Evolutionary conservation across 768 basidiomycete genomes (phyloP), one percentile per base, ranked within the genome.

Genomic region (Amyloporia xantha): DNA sequence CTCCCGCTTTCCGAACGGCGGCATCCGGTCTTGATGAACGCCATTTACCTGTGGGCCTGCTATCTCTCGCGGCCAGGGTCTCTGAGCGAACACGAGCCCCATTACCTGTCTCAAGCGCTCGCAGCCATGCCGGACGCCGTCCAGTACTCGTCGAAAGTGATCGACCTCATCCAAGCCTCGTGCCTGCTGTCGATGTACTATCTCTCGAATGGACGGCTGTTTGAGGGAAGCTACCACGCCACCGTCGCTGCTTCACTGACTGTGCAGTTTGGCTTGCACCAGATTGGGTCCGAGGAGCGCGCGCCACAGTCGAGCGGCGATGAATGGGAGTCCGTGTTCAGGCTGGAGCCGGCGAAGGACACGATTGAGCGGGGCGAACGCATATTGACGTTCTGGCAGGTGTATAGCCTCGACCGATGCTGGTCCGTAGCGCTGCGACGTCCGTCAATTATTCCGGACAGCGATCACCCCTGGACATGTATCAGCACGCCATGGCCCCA

Each of bases 41-140:
- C 86, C 52, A 82, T 90, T 59, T 91, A 82, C 61, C 77, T 90
- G 5, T 89, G 87, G 83, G 83, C 86, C 1, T 90, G 86, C 63
- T 86, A 84, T 60, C 74, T 90, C 35, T 86, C 88, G 9, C 75
- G 84, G 19, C 81, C 86, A 5, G 82, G 79, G 33, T 74, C 79
- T 4, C 70, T 90, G 11, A 78, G 77, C 56, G 78, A 81, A 44
- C 82, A 88, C 59, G 86, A 91, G 65, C 73, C 78, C 13, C 77
- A 81, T 53, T 91, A 86, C 59, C 79, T 91, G 48, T 69, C 67
- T 9, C 76, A 78, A 28, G 71, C 85, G 2, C 76, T 86, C 13
- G 76, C 83, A 30, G 73, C 75, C 0, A 74, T 88, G 48, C 76
- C 72, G 23, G 80, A 82, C 27, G 84, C 81, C n/a, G 72, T 90